Evolutionary conservation across 495 filamentous ascomycete genomes (phyloP).

Genomic region (Pyrenula massariospora): DNA sequence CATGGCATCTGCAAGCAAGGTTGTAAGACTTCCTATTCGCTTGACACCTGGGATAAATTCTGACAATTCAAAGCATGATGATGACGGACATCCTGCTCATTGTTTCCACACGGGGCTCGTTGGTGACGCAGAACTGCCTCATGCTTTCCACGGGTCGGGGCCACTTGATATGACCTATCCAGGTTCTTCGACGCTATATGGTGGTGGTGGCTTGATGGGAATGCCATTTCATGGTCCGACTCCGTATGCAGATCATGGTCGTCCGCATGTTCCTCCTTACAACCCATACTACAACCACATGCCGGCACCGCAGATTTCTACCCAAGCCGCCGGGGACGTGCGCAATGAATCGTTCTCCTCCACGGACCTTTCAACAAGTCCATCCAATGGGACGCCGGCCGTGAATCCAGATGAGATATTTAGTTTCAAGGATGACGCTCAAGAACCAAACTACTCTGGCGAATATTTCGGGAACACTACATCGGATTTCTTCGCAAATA

Average conservation of each 20-base stretch:
- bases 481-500: no score
- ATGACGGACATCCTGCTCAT: no score
- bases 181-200: neutral
- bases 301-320: neutral
- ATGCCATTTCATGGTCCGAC: neutral
- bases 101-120: no score
- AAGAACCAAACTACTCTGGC: no score
- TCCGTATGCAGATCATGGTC: neutral
- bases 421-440: neutral
- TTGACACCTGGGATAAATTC: neutral
- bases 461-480: no score
- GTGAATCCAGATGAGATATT: neutral
- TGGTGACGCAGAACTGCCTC: no score
- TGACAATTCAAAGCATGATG: neutral
- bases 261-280: neutral
- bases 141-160: no score
- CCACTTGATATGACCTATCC: no score
- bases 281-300: neutral
- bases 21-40: neutral
- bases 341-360: neutral
- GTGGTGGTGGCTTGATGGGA: neutral
- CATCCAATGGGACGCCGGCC: neutral
- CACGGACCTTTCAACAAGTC: neutral
- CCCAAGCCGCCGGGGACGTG: neutral
- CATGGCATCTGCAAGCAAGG: neutral